These are phyloP conservation scores for Solanum hybrid DNA, from an alignment of 305 asterid genomes.

Conservation along the genomic window DNA sequence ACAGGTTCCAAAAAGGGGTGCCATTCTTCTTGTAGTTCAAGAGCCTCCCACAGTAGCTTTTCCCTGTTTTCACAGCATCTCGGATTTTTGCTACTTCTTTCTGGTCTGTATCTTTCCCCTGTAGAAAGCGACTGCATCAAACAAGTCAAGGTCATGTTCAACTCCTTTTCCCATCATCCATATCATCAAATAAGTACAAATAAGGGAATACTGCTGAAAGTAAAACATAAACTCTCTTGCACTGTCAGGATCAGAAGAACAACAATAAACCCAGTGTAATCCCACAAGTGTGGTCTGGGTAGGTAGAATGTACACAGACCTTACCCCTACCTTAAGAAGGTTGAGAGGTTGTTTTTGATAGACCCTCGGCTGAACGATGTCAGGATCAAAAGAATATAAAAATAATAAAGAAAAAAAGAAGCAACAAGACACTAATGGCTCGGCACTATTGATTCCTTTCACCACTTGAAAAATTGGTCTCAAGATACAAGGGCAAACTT, in stretches of 20 bases:
- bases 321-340: not conserved
- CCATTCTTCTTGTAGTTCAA: conserved; percentile 95
- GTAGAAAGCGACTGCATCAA: conserved; percentile 90
- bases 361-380: not conserved
- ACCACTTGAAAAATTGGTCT: not conserved
- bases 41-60: conserved; percentile 92
- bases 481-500: not conserved
- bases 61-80: conserved; percentile 55
- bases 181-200: not conserved
- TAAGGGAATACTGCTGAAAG: not conserved
- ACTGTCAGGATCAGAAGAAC: not conserved
- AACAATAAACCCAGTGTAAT: not conserved
- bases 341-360: not conserved
- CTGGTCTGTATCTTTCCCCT: conserved; percentile 87
- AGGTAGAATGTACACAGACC: not conserved
- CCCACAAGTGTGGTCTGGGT: not conserved
- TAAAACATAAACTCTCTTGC: not conserved
- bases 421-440: not conserved
- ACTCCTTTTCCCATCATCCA: conserved; percentile 14
- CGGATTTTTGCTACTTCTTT: conserved; percentile 82
- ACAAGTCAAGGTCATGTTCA: conserved; percentile 17
- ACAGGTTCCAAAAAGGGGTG: conserved; percentile 91
- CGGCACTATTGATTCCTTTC: not conserved
- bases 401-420: not conserved
- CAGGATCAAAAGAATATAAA: not conserved